Percentiles rank a stretch among this genome's conserved stretches.
Evolutionary conservation across 1,139 yeast genomes (phyloP).

Genomic region (Diutina mesorugosa): DNA sequence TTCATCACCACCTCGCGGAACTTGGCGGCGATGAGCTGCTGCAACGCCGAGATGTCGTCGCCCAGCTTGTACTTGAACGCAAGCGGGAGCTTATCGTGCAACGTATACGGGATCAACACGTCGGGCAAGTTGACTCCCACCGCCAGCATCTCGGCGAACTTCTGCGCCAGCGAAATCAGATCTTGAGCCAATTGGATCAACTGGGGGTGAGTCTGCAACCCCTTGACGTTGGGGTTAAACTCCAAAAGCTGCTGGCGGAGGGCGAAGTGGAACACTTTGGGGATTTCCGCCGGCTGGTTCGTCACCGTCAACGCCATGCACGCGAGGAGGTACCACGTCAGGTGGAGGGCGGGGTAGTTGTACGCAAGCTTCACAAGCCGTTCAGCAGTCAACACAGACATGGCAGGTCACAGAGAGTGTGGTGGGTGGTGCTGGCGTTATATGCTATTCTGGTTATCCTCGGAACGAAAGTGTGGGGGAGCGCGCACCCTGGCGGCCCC

Average conservation of each 20-base stretch:
- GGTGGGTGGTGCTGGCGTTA: neutral
- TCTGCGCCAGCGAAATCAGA: constrained; percentile 25
- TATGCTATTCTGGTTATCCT: neutral
- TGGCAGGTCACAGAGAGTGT: neutral
- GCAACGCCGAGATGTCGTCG: constrained; percentile 25
- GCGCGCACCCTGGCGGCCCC: neutral
- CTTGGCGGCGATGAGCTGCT: constrained; percentile 36
- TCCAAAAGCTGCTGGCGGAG: constrained; percentile 37
- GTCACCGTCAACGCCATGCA: constrained; percentile 76
- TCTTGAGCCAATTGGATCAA: constrained; percentile 25
- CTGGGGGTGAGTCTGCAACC: constrained; percentile 18
- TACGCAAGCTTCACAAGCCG: constrained; percentile 48
- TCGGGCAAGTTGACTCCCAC: constrained; percentile 35
- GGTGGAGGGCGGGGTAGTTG: constrained; percentile 30
- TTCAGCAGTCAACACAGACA: constrained; percentile 31
- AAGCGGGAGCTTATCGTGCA: constrained; percentile 27
- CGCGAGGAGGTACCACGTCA: constrained; percentile 65
- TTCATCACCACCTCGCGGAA: constrained; percentile 70
- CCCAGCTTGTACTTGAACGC: constrained; percentile 18
- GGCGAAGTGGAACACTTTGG: constrained; percentile 64
- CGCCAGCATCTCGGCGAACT: constrained; percentile 25
- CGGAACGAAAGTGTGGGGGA: neutral
- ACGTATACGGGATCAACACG: constrained; percentile 26
- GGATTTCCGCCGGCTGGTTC: constrained; percentile 72
- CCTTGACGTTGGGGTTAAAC: constrained; percentile 11